A percentile compares a stretch with the other conserved stretches of the same genome.
Conservation (phyloP, 495 filamentous ascomycete species). For the Aspergillus egyptiacus region DNA sequence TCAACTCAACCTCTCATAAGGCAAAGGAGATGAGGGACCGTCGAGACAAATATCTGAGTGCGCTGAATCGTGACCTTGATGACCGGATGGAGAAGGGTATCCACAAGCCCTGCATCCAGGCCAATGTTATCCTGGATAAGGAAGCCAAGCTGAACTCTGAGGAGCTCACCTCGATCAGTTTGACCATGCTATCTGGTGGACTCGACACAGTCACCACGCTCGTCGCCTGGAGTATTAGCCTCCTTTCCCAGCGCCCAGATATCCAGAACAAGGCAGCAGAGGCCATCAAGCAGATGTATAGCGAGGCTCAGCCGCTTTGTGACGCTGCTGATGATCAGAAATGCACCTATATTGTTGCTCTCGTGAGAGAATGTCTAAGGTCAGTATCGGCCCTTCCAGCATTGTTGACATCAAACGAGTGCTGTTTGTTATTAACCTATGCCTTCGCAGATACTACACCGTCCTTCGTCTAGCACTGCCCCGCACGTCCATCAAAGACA, state of each 20-base stretch:
- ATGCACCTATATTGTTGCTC: constrained; percentile 52
- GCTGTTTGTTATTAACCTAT: too few species aligned
- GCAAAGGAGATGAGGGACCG: constrained; percentile 54
- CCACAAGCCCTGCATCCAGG: constrained; percentile 59
- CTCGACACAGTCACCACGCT: constrained; percentile 59
- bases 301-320: constrained; percentile 48
- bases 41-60: constrained; percentile 52
- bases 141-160: constrained; percentile 52
- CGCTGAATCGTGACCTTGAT: constrained; percentile 48
- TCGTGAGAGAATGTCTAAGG: constrained; percentile 55
- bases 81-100: constrained; percentile 53
- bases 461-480: constrained; percentile 59
- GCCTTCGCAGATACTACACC: constrained; percentile 42
- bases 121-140: constrained; percentile 57
- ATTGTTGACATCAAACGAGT: background rate
- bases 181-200: constrained; percentile 58
- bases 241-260: constrained; percentile 52
- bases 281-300: constrained; percentile 51
- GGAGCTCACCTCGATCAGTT: constrained; percentile 56
- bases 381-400: constrained; percentile 10
- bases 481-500: constrained; percentile 53
- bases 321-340: constrained; percentile 56
- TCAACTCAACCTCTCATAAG: constrained; percentile 43
- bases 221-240: constrained; percentile 56
- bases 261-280: constrained; percentile 54